These are phyloP conservation scores for Colletotrichum caudatum DNA, from an alignment of 2,329 filamentous ascomycete species.

Conservation along the genomic window DNA sequence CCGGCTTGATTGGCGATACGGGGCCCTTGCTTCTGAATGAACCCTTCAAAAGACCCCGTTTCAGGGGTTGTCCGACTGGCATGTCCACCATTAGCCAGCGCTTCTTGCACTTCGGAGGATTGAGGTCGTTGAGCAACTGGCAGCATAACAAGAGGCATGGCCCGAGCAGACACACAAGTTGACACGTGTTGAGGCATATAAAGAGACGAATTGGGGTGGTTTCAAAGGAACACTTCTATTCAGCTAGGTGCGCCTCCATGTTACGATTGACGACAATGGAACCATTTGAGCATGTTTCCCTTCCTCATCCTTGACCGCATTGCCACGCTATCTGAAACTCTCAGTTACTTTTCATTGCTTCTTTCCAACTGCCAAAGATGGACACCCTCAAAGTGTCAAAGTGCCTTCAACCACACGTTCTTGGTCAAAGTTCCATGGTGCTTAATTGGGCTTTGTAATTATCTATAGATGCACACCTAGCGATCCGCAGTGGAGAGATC, in stretches of 20 bases:
- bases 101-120: not conserved
- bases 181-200: not conserved
- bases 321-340: not conserved
- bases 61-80: not conserved
- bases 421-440: not conserved
- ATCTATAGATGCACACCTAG: not conserved
- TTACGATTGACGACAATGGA: conserved; percentile 2
- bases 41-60: not conserved
- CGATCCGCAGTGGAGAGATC: not conserved
- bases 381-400: no score
- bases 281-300: not conserved
- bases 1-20: not conserved
- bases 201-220: not conserved
- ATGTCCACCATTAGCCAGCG: not conserved
- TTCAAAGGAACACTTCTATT: not conserved
- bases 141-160: not conserved
- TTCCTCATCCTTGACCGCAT: no score
- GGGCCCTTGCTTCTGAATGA: not conserved
- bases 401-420: not conserved
- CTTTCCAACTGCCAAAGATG: not conserved
- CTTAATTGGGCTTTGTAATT: not conserved
- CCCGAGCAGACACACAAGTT: conserved; percentile 8
- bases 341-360: not conserved
- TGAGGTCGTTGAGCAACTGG: not conserved
- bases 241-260: not conserved